phyloP scores from a whole-genome alignment of 169 alveolate species.

The Perkinsus marinus region DNA sequence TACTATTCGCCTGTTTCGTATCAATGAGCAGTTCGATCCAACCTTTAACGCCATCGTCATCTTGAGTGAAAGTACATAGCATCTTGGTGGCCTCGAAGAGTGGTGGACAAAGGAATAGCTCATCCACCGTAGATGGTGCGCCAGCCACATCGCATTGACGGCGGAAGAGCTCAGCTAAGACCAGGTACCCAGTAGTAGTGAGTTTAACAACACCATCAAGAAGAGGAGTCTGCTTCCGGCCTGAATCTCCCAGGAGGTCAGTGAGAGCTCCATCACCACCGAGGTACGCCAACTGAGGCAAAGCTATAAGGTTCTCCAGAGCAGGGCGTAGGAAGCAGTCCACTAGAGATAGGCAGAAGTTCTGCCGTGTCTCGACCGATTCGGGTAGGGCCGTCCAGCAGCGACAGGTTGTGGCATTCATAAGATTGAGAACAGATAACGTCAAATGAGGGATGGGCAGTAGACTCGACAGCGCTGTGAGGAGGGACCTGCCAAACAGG shows the following conservation, averaged over 20 bases:
- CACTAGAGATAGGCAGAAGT: neutral
- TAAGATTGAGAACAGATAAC: neutral
- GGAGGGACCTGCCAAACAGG: neutral
- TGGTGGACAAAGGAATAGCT: neutral
- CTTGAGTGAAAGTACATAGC: neutral
- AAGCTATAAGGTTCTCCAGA: neutral
- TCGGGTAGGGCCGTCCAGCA: neutral
- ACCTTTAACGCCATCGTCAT: neutral
- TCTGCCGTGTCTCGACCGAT: neutral
- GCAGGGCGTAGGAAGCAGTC: neutral
- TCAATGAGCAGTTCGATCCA: neutral
- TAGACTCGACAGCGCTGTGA: neutral
- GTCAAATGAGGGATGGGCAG: neutral
- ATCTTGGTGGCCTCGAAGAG: neutral
- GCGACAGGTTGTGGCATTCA: neutral
- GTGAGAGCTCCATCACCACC: neutral
- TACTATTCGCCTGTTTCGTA: neutral
- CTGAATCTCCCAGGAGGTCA: neutral
- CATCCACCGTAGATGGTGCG: neutral
- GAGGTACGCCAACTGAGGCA: neutral
- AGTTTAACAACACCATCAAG: neutral
- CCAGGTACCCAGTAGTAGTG: neutral
- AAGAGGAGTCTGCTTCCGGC: neutral
- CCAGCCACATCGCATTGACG: neutral
- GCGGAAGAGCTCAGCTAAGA: neutral